Evolutionary conservation across 495 filamentous ascomycete species (phyloP), one percentile per base, ranked within the genome.

Genomic region (Penicillium ucsense): DNA sequence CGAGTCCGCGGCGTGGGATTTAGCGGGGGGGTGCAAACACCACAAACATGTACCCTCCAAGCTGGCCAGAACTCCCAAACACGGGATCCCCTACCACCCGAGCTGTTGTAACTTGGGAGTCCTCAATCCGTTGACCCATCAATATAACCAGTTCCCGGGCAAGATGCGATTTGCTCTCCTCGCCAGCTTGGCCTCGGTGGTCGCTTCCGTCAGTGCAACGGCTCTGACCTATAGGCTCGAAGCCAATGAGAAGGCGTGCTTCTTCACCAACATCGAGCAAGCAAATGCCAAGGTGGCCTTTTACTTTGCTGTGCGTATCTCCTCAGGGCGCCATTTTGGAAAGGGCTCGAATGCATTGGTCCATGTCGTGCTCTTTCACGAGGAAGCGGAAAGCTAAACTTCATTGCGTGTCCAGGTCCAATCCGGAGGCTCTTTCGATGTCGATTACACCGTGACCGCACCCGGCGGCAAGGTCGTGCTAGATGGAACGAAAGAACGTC

Each of bases 341-440:
- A 3, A 9, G 4, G 9, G 30, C 41, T 4, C 3, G 10, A 42
- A 20, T 30, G 12, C 31, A 29, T 35, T 11, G 35, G 3, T 27
- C 28, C 6, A 4, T 3, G 10, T 2, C 29, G 3, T 9, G 12
- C 8, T n/a, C 0, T 33, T n/a, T 2, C 20, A 20, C 20, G 20
- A 20, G 2, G 20, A 20, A 20, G 20, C 20, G 20, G 20, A 20
- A 20, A 20, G 20, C 52, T 55, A 32, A 55, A 20, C 20, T 20
- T 20, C 45, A 35, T 8, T 35, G 32, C 31, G 7, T 42, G 9
- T 43, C 29, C 31, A 95, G 89, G 90, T 95, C 12, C 89, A 96
- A 92, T 86, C 89, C 11, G 89, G 89, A 51, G 88, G 91, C 46
- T 91, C 88, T 35, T 95, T 95, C 76, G 90, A 97, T 73, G 77